A percentile compares a stretch with the other conserved stretches of the same genome.
Evolutionary conservation across 208 protist genomes (phyloP).

Genomic region (Tetramitus jugosus): DNA sequence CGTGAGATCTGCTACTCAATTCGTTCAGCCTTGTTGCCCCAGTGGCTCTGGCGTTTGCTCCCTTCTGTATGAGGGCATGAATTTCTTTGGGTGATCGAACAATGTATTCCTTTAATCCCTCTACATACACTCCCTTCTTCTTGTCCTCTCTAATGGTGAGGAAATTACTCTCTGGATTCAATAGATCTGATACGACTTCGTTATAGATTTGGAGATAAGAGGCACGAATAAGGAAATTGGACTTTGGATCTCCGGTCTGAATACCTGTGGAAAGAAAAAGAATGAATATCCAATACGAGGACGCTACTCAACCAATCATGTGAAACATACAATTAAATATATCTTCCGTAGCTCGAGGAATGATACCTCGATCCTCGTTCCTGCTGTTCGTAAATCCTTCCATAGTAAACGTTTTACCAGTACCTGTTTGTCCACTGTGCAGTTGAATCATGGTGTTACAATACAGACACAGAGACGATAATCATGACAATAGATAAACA

Average conservation of each 20-base stretch:
- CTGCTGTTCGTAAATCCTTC: constrained; percentile 44
- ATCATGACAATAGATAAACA: not conserved
- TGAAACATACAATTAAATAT: constrained; percentile 65
- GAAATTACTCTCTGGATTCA: constrained; percentile 68
- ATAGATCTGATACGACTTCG: constrained; percentile 86
- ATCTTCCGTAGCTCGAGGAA: constrained; percentile 76
- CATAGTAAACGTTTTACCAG: too few relatives aligned
- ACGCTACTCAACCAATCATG: constrained; percentile 26
- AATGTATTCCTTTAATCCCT: constrained; percentile 73
- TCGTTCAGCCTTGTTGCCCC: constrained; percentile 50
- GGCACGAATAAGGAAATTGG: constrained; percentile 83
- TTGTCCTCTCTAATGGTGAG: constrained; percentile 67
- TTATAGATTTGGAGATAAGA: constrained; percentile 95
- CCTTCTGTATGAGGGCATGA: constrained; percentile 70
- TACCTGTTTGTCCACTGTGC: constrained; percentile 84
- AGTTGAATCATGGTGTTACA: constrained; percentile 54
- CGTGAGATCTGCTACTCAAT: constrained; percentile 44
- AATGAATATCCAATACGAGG: constrained; percentile 36
- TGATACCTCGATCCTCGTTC: constrained; percentile 61
- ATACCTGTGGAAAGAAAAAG: too few relatives aligned
- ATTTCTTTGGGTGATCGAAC: constrained; percentile 74
- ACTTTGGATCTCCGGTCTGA: constrained; percentile 63
- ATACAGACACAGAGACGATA: not conserved
- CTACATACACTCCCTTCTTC: constrained; percentile 74
- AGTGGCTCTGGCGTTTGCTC: constrained; percentile 47